Base-by-base conservation (phyloP, 768 basidiomycete genomes). In the Kwoniella europaea region DNA sequence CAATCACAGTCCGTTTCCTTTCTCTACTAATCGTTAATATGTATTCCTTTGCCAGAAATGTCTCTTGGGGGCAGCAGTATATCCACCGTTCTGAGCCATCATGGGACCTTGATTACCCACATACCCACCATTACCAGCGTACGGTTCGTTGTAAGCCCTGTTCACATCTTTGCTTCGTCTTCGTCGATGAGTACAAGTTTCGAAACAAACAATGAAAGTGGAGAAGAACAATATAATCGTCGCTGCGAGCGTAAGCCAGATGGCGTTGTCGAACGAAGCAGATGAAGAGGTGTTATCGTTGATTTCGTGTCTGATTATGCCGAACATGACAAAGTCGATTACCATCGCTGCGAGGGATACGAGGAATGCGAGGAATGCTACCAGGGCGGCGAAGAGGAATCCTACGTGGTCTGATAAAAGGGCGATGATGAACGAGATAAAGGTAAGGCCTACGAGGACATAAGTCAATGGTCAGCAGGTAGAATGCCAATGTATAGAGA, bases 231-330 rank as follows among this genome's bases (percentile, higher is more conserved):
- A 86, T 20, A 94, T 85, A 18, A 95, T 27, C 88, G 91, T 94
- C 0, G 93, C 92, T 1, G 89, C 91, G 43, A 98, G 88, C 2
- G 92, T 93, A 57, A 98, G 85, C 95, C 95, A 98, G 54, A 95
- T 88, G 22, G 91, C 93, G 69, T 87, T 78, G 20, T 54, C 57
- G 65, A 70, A 81, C 4, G 18, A 50, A 13, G 77, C 73, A 29
- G 57, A 54, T 20, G 63, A 52, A 46, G 35, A 35, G 27, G 68
- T 67, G 58, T 67, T 68, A 68, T 71, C 54, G 68, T 71, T 59
- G 67, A 81, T 70, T 15, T 72, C 62, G 61, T 78, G 64, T 5
- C 68, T 53, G 69, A 79, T 63, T 56, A 79, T 71, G 41, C 67
- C 70, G 65, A 81, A 79, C 46, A 81, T 50, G n/a, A 76, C 80